Evolutionary conservation across 2,329 filamentous ascomycete species (phyloP).

Genomic region (Acephala macrosclerotiorum): DNA sequence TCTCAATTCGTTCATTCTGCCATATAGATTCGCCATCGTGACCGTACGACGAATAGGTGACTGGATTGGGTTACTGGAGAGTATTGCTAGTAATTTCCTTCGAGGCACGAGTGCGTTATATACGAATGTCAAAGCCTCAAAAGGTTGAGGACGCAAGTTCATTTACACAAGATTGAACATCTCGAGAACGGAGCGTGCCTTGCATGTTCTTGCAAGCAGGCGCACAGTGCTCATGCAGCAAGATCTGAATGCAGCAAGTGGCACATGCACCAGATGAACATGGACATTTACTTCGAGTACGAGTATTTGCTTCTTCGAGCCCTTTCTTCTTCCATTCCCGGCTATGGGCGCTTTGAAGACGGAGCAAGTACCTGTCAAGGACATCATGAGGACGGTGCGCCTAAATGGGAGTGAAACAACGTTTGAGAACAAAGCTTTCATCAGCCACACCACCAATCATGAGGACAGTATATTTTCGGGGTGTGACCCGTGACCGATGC

Average conservation of each 20-base stretch:
- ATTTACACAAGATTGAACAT: not conserved
- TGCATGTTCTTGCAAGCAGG: constrained; percentile 4
- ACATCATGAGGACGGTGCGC: not conserved
- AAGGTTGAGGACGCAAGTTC: not conserved
- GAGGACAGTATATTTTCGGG: not conserved
- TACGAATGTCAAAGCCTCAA: not conserved
- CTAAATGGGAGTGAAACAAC: constrained; percentile 12
- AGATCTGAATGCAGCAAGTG: constrained; percentile 10
- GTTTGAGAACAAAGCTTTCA: constrained; percentile 3
- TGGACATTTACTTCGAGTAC: not conserved
- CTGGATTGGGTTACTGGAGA: not conserved
- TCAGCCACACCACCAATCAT: constrained; percentile 10
- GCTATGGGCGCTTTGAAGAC: not conserved
- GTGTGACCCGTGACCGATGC: constrained; percentile 3
- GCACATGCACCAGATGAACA: constrained; percentile 2
- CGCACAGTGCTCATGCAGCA: constrained; percentile 1
- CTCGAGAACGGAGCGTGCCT: constrained; percentile 5
- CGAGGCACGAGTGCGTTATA: not conserved
- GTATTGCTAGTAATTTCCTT: not conserved
- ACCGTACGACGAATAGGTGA: not conserved
- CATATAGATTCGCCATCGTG: not conserved
- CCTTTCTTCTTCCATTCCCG: not conserved
- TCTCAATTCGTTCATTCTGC: not conserved
- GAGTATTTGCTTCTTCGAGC: constrained; percentile 9
- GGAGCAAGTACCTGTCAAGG: not conserved